These are phyloP conservation scores for Cucurbita maxima DNA, from an alignment of 306 rosid species.

Conservation along the genomic window DNA sequence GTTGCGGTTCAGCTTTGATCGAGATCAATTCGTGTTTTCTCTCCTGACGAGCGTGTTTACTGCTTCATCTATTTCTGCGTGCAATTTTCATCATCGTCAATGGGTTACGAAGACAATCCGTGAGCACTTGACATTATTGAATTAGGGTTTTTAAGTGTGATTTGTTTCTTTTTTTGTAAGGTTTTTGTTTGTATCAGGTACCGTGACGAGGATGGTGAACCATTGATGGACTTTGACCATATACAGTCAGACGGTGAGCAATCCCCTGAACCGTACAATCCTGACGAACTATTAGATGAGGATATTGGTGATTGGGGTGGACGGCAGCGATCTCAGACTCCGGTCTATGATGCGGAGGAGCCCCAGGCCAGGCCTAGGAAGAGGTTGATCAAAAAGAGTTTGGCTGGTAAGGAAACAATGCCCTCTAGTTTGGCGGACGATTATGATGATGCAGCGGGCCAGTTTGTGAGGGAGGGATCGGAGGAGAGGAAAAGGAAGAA, in stretches of 20 bases:
- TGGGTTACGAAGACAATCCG: conserved; percentile 84
- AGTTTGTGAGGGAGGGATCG: conserved; percentile 31
- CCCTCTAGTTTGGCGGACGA: conserved; percentile 41
- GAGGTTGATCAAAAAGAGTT: conserved; percentile 73
- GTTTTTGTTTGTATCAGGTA: conserved; percentile 28
- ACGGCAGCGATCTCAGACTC: conserved; percentile 65
- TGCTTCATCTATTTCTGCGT: background rate
- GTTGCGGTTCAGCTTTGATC: background rate
- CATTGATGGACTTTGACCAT: conserved; percentile 80
- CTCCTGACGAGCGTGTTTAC: background rate
- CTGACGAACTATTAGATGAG: conserved; percentile 20
- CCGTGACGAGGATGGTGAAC: conserved; percentile 91
- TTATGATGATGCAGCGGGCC: conserved; percentile 28
- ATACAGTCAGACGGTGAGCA: conserved; percentile 53
- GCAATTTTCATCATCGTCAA: conserved; percentile 7
- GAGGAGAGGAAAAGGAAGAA: conserved; percentile 31
- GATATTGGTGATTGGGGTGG: conserved; percentile 40
- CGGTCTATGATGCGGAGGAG: conserved; percentile 46
- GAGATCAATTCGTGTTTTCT: background rate
- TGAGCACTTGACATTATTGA: conserved; percentile 9
- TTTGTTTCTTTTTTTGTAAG: background rate
- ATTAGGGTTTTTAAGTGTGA: conserved; percentile 15
- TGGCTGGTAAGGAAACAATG: conserved; percentile 21
- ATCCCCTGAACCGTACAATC: conserved; percentile 51
- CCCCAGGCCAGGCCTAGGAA: conserved; percentile 60